A percentile compares a stretch with the other conserved stretches of the same genome.
These are phyloP conservation scores for Apiospora arundinis DNA, from an alignment of 2,329 filamentous ascomycete species.

Conservation along the genomic window DNA sequence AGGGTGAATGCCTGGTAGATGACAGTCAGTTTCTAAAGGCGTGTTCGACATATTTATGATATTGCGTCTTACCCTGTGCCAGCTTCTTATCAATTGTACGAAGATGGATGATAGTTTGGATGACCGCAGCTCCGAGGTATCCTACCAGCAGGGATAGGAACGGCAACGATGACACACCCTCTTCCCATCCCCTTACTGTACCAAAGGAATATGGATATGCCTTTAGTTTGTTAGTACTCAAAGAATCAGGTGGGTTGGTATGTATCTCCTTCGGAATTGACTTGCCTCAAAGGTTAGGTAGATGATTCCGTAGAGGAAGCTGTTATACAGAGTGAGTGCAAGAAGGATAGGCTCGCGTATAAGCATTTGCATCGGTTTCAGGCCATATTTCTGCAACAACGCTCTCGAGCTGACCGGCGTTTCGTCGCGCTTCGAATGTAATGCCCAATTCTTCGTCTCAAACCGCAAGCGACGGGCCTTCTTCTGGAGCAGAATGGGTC, in stretches of 20 bases:
- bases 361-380: conserved; percentile 32
- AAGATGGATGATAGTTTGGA: conserved; percentile 26
- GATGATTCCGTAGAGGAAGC: conserved; percentile 48
- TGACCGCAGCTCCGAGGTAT: conserved; percentile 36
- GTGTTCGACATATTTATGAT: not conserved
- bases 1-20: conserved; percentile 35
- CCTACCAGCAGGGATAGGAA: conserved; percentile 51
- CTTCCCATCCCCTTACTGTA: conserved; percentile 46
- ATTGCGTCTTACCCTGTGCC: conserved; percentile 27
- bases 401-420: conserved; percentile 29
- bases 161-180: conserved; percentile 47
- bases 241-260: no score
- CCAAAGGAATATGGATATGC: conserved; percentile 51
- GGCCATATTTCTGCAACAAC: conserved; percentile 28
- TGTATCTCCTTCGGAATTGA: not conserved
- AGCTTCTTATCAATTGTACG: conserved; percentile 22
- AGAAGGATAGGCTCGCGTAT: conserved; percentile 31
- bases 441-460: conserved; percentile 47
- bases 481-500: conserved; percentile 52
- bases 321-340: conserved; percentile 30
- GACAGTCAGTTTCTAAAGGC: not conserved
- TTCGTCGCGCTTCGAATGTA: conserved; percentile 39
- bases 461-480: conserved; percentile 55
- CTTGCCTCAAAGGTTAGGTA: conserved; percentile 54
- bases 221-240: not conserved